phyloP scores from a whole-genome alignment of 345 rosid species.

The Arabidopsis thaliana region TAIR10.1 NC_003074.8:20680001-20680500 shows the following conservation, averaged over 20 bases:
- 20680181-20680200: conserved; percentile 49
- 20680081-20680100: conserved; percentile 51
- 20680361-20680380: conserved; percentile 50
- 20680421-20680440: conserved; percentile 51
- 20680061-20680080: conserved; percentile 41
- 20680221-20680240: background rate
- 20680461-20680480: conserved; percentile 35
- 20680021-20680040: conserved; percentile 45
- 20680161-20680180: conserved; percentile 49
- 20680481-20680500: conserved; percentile 54
- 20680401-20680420: conserved; percentile 51
- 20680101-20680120: conserved; percentile 49
- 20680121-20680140: conserved; percentile 41
- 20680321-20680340: conserved; percentile 49
- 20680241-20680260: too few relatives aligned
- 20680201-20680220: background rate
- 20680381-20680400: conserved; percentile 22
- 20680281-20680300: conserved; percentile 28
- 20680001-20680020: conserved; percentile 47
- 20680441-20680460: conserved; percentile 46
- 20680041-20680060: conserved; percentile 27
- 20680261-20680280: background rate
- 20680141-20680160: conserved; percentile 27
- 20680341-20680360: conserved; percentile 50
- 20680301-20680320: conserved; percentile 23